A percentile compares a stretch with the other conserved stretches of the same genome.
phyloP scores from a whole-genome alignment of 2,329 filamentous ascomycete species.

The Colletotrichum chrysophilum region DNA sequence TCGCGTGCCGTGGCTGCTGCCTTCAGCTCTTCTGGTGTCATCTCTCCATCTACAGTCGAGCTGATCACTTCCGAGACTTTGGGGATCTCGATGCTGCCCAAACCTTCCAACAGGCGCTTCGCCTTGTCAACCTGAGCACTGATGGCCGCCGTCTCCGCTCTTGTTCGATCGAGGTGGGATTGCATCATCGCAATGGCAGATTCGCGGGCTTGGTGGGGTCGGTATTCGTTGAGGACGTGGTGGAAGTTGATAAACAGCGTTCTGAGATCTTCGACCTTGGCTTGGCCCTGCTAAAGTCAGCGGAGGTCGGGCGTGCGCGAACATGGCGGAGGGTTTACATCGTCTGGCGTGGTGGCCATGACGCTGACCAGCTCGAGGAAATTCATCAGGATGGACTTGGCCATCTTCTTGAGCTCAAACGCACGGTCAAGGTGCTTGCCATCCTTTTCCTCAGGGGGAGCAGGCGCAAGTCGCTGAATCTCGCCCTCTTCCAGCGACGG shows the following conservation, averaged over 20 bases:
- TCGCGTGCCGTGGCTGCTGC: not conserved
- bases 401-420: slow-evolving; percentile 75
- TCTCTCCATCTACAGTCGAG: not conserved
- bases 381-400: slow-evolving; percentile 85
- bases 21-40: not conserved
- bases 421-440: slow-evolving; percentile 66
- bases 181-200: slow-evolving; percentile 89
- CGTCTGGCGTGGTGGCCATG: slow-evolving; percentile 68
- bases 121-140: slow-evolving; percentile 74
- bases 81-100: slow-evolving; percentile 58
- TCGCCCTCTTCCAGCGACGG: slow-evolving; percentile 72
- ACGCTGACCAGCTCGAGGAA: slow-evolving; percentile 85
- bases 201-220: slow-evolving; percentile 90
- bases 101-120: slow-evolving; percentile 71
- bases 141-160: slow-evolving; percentile 74
- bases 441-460: slow-evolving; percentile 47
- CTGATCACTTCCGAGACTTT: not conserved
- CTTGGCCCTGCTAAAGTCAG: slow-evolving; percentile 52
- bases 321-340: slow-evolving; percentile 35
- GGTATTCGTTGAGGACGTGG: slow-evolving; percentile 91
- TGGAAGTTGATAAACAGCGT: slow-evolving; percentile 91
- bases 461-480: slow-evolving; percentile 56
- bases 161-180: slow-evolving; percentile 75
- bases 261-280: slow-evolving; percentile 79
- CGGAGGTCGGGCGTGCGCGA: not conserved